These are phyloP conservation scores for Quercus bicolor DNA, from an alignment of 306 rosid species.

Conservation along the genomic window DNA sequence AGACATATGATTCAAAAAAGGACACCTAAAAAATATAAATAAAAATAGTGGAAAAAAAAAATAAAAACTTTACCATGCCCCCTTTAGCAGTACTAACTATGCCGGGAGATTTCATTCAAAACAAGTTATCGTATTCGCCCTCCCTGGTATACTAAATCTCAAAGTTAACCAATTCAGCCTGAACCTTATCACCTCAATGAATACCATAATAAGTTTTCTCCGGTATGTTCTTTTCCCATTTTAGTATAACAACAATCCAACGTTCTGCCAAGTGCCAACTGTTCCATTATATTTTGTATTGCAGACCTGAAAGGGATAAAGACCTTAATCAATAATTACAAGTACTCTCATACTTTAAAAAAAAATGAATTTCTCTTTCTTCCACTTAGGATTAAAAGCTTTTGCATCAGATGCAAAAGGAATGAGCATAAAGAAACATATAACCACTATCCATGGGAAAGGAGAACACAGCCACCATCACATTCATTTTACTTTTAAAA, in stretches of 20 bases:
- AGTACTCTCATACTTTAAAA: not conserved
- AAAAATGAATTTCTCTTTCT: not conserved
- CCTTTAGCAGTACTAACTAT: too few relatives aligned
- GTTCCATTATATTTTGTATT: not conserved
- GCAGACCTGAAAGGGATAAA: not conserved
- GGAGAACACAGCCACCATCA: not conserved
- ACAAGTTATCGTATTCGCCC: not conserved
- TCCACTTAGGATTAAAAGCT: not conserved
- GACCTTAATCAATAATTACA: not conserved
- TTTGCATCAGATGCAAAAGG: not conserved
- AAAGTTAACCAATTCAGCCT: not conserved
- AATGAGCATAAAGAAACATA: not conserved
- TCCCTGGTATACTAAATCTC: not conserved
- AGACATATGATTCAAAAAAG: not conserved
- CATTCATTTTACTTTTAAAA: not conserved
- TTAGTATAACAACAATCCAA: not conserved
- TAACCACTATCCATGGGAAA: not conserved
- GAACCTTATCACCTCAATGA: too few relatives aligned
- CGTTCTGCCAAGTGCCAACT: not conserved
- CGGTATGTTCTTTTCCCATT: too few relatives aligned
- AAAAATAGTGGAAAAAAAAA: not conserved
- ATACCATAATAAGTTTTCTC: too few relatives aligned
- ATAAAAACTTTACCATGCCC: not conserved
- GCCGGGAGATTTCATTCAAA: not conserved
- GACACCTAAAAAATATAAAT: not conserved